Percentiles rank a stretch among this genome's conserved stretches.
Conservation (phyloP, 441 rosid genomes). For the Pelargonium myrrhifolium region DNA sequence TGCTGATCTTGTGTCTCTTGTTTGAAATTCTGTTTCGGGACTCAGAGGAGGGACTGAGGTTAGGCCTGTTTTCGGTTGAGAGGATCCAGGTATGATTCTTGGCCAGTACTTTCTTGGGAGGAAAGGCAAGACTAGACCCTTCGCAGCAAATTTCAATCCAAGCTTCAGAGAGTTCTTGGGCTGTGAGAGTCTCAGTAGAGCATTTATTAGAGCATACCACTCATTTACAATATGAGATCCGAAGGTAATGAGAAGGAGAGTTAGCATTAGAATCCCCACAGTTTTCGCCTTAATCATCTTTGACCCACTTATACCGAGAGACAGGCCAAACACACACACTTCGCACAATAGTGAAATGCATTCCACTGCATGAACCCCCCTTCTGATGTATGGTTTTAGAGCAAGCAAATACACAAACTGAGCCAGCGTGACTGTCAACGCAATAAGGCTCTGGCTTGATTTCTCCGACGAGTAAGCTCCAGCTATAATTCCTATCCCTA, state of each 20-base stretch:
- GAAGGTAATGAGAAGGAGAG: not conserved
- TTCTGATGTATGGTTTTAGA: slow-evolving; percentile 21
- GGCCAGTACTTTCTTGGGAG: slow-evolving; percentile 19
- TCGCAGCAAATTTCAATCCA: not conserved
- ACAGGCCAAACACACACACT: not conserved
- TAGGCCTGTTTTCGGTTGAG: slow-evolving; percentile 9
- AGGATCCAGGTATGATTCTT: not conserved
- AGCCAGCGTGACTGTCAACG: slow-evolving; percentile 33
- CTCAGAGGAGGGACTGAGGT: slow-evolving; percentile 5
- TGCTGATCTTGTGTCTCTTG: slow-evolving; percentile 20
- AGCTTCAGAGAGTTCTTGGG: not conserved
- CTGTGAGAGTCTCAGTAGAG: not conserved
- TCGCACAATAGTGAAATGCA: slow-evolving; percentile 2
- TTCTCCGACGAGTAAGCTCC: slow-evolving; percentile 28
- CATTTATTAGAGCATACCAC: slow-evolving; percentile 1
- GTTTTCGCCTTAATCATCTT: not conserved
- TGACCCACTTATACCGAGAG: not conserved
- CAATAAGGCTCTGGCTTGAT: slow-evolving; percentile 29
- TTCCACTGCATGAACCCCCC: slow-evolving; percentile 4
- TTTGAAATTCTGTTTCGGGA: slow-evolving; percentile 18
- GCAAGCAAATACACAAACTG: slow-evolving; percentile 34
- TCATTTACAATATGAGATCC: slow-evolving; percentile 1
- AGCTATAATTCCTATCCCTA: slow-evolving; percentile 33
- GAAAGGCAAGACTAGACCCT: slow-evolving; percentile 12
- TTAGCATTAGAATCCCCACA: not conserved